phyloP scores from a whole-genome alignment of 257 asterid genomes.

The Oldenlandia corymbosa region DNA sequence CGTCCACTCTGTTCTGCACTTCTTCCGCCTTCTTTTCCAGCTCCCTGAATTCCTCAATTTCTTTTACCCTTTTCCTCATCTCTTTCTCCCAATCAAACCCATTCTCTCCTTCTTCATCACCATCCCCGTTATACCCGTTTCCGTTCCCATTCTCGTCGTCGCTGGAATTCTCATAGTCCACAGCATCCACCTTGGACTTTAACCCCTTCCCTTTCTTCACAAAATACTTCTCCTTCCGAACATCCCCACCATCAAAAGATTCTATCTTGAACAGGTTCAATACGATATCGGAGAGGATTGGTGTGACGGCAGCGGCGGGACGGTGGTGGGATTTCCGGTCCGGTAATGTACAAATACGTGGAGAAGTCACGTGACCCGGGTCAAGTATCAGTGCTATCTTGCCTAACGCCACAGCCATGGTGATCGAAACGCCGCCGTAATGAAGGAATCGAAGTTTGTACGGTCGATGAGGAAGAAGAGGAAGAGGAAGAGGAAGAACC shows the following conservation, averaged over 20 bases:
- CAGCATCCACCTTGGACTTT: constrained; percentile 55
- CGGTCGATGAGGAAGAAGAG: constrained; percentile 3
- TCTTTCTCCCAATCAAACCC: constrained; percentile 72
- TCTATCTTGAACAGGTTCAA: constrained; percentile 50
- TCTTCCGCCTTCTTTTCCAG: constrained; percentile 88
- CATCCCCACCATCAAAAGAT: constrained; percentile 36
- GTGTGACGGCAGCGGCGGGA: no score
- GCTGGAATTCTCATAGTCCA: constrained; percentile 74
- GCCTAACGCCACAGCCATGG: constrained; percentile 64
- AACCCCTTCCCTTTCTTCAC: constrained; percentile 28
- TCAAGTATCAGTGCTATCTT: constrained; percentile 60
- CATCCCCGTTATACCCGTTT: constrained; percentile 24
- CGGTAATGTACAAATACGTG: constrained; percentile 30
- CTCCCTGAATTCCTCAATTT: constrained; percentile 79
- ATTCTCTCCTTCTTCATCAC: constrained; percentile 38
- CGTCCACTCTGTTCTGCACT: constrained; percentile 57
- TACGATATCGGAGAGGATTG: constrained; percentile 34
- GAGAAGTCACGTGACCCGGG: constrained; percentile 41
- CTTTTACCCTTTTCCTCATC: constrained; percentile 84
- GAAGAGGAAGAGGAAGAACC: constrained; percentile 10
- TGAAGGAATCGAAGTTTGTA: constrained; percentile 10
- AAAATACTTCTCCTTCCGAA: constrained; percentile 21
- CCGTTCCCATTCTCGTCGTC: constrained; percentile 77
- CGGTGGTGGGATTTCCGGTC: constrained; percentile 26
- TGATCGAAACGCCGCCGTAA: constrained; percentile 25